Conservation (phyloP, 164 flowering plant species). For the grape (Vitis vinifera) region ASM3070453v1 NC_081805.1:22350501-22351000, state of each 20-base stretch:
- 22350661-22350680: slow-evolving; percentile 29
- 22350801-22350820: slow-evolving; percentile 13
- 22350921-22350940: slow-evolving; percentile 13
- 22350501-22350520: slow-evolving; percentile 26
- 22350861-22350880: slow-evolving; percentile 17
- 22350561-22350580: slow-evolving; percentile 25
- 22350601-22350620: slow-evolving; percentile 18
- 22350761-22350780: slow-evolving; percentile 20
- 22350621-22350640: slow-evolving; percentile 25
- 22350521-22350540: slow-evolving; percentile 16
- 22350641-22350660: slow-evolving; percentile 12
- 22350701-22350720: slow-evolving; percentile 25
- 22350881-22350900: slow-evolving; percentile 11
- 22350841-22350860: slow-evolving; percentile 9
- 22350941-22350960: slow-evolving; percentile 20
- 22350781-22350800: slow-evolving; percentile 31
- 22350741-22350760: slow-evolving; percentile 27
- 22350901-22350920: slow-evolving; percentile 25
- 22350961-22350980: slow-evolving; percentile 33
- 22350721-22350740: slow-evolving; percentile 27
- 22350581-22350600: slow-evolving; percentile 22
- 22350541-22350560: slow-evolving; percentile 19
- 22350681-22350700: slow-evolving; percentile 35
- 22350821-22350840: slow-evolving; percentile 16
- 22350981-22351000: slow-evolving; percentile 26